Percentiles rank a stretch among this genome's conserved stretches.
Conservation (phyloP, 2,329 filamentous ascomycete species). For the Colletotrichum caudatum region DNA sequence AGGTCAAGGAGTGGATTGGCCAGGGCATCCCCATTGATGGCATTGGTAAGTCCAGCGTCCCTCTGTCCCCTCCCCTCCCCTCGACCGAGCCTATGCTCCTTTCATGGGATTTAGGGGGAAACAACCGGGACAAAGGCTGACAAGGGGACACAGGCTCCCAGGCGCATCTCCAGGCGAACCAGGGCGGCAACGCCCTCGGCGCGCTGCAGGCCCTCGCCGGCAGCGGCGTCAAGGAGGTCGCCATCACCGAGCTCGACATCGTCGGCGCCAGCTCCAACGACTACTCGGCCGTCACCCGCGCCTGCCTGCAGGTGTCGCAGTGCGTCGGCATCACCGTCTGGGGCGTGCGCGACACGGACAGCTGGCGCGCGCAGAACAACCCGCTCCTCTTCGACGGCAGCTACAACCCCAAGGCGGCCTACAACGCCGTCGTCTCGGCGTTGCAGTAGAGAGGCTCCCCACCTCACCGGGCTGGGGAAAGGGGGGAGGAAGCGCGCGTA, state of each 20-base stretch:
- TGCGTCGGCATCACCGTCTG: slow-evolving; percentile 77
- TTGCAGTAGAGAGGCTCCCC: slow-evolving; percentile 42
- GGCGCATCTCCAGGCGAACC: slow-evolving; percentile 62
- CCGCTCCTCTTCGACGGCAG: slow-evolving; percentile 66
- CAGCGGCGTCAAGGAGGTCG: slow-evolving; percentile 66
- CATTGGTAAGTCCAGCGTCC: slow-evolving; percentile 55
- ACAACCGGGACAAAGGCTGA: background rate
- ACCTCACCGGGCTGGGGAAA: too few species aligned
- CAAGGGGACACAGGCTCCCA: slow-evolving; percentile 58
- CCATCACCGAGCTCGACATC: slow-evolving; percentile 78
- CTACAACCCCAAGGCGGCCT: slow-evolving; percentile 65
- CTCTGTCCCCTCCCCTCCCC: background rate
- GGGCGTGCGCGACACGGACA: slow-evolving; percentile 64
- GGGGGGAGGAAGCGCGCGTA: too few species aligned
- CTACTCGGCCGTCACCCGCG: slow-evolving; percentile 69
- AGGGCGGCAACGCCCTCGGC: slow-evolving; percentile 57
- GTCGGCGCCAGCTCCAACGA: slow-evolving; percentile 65
- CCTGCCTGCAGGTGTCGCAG: slow-evolving; percentile 67
- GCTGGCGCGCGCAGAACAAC: slow-evolving; percentile 62
- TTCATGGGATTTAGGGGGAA: background rate
- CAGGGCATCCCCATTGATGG: slow-evolving; percentile 74
- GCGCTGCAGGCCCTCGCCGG: slow-evolving; percentile 66
- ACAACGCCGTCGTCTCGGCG: slow-evolving; percentile 58
- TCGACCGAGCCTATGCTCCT: background rate
- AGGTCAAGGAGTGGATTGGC: slow-evolving; percentile 73